These are phyloP conservation scores for Xylariaceae sp. DNA, from an alignment of 2,329 filamentous ascomycete species.

Conservation along the genomic window DNA sequence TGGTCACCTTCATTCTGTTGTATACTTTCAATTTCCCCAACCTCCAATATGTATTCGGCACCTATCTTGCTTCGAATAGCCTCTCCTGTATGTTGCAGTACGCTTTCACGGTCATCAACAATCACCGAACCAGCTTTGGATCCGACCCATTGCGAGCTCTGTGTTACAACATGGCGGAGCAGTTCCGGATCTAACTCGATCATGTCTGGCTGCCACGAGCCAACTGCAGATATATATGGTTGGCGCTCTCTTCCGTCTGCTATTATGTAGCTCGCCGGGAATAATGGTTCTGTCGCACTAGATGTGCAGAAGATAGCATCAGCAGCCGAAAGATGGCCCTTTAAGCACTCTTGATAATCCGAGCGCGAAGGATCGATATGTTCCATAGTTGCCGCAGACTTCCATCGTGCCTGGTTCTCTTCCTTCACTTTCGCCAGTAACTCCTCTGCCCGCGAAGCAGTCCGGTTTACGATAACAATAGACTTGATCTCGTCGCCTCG, in stretches of 20 bases:
- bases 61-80: slow-evolving; percentile 10
- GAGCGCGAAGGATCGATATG: slow-evolving; percentile 3
- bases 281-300: slow-evolving; percentile 18
- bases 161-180: not conserved
- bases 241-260: slow-evolving; percentile 9
- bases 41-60: slow-evolving; percentile 8
- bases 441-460: slow-evolving; percentile 11
- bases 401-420: slow-evolving; percentile 20
- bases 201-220: slow-evolving; percentile 29
- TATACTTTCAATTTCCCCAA: slow-evolving; percentile 16
- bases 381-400: slow-evolving; percentile 8
- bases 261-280: slow-evolving; percentile 12
- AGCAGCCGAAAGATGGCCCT: not conserved
- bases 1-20: not conserved
- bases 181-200: slow-evolving; percentile 26
- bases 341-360: slow-evolving; percentile 11
- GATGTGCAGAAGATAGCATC: slow-evolving; percentile 25
- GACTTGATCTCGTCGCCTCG: slow-evolving; percentile 24
- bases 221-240: slow-evolving; percentile 27
- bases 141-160: not conserved
- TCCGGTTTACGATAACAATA: slow-evolving; percentile 20
- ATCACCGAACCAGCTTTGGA: slow-evolving; percentile 19
- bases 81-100: slow-evolving; percentile 24
- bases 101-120: slow-evolving; percentile 24
- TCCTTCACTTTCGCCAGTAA: slow-evolving; percentile 5